Evolutionary conservation across 179 eudicot species (phyloP).

Genomic region (Beta lomatogona): DNA sequence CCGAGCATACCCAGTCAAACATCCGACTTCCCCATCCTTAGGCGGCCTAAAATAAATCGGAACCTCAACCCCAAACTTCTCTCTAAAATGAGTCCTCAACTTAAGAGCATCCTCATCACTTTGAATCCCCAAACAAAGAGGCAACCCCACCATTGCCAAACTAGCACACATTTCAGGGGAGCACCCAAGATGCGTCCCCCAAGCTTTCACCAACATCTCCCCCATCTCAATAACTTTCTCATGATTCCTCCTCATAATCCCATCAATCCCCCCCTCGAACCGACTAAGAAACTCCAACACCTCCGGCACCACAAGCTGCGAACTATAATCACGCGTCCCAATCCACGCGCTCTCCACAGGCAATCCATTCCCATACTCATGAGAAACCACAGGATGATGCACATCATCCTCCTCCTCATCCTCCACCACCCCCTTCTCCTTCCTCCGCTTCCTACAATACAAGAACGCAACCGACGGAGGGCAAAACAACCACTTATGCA

Average conservation of each 20-base stretch:
- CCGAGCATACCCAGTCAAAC: conserved; percentile 61
- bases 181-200: conserved; percentile 66
- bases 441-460: conserved; percentile 43
- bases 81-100: conserved; percentile 62
- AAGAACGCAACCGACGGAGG: conserved; percentile 74
- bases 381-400: conserved; percentile 71
- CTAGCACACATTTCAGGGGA: conserved; percentile 70
- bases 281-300: conserved; percentile 56
- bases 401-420: conserved; percentile 35
- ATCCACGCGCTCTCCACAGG: conserved; percentile 75
- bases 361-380: conserved; percentile 71
- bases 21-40: conserved; percentile 49
- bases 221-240: conserved; percentile 67
- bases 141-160: conserved; percentile 68
- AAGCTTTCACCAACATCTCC: conserved; percentile 55
- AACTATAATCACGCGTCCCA: conserved; percentile 66
- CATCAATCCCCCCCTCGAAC: conserved; percentile 72
- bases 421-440: conserved; percentile 11
- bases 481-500: conserved; percentile 78
- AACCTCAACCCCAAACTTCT: conserved; percentile 55
- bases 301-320: conserved; percentile 60
- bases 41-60: conserved; percentile 62
- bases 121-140: conserved; percentile 46
- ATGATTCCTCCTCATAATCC: conserved; percentile 60
- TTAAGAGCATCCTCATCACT: conserved; percentile 50